Evolutionary conservation across 2,329 filamentous ascomycete genomes (phyloP).

Genomic region (Colletotrichum melonis): DNA sequence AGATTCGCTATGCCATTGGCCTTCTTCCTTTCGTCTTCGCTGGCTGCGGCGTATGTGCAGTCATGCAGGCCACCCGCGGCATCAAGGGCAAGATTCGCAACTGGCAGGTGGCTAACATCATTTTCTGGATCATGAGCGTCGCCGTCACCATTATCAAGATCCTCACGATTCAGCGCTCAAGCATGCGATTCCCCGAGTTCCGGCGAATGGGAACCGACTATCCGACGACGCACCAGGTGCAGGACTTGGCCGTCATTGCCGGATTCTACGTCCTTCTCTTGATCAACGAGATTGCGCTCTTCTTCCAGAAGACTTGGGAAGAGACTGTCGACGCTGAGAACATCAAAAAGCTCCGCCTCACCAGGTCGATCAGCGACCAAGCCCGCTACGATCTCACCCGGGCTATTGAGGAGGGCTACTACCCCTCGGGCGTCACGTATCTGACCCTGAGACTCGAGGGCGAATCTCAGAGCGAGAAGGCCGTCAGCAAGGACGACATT

Average conservation of each 20-base stretch:
- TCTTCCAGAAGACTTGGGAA: conserved; percentile 35
- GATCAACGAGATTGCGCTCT: conserved; percentile 32
- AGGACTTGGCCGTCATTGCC: conserved; percentile 38
- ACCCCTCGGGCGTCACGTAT: conserved; percentile 33
- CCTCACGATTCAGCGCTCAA: conserved; percentile 27
- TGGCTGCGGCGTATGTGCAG: conserved; percentile 35
- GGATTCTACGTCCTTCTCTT: conserved; percentile 38
- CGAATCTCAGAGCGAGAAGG: conserved; percentile 33
- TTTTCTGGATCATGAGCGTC: conserved; percentile 40
- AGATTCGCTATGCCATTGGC: conserved; percentile 36
- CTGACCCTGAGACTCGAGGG: conserved; percentile 31
- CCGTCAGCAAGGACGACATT: conserved; percentile 25
- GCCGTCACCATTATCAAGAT: conserved; percentile 40
- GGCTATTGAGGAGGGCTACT: conserved; percentile 33
- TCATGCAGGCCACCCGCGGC: conserved; percentile 37
- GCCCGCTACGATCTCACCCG: conserved; percentile 32
- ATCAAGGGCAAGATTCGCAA: conserved; percentile 32
- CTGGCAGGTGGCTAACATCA: conserved; percentile 38
- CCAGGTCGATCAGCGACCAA: conserved; percentile 32
- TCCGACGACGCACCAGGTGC: conserved; percentile 40
- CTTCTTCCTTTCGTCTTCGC: conserved; percentile 40
- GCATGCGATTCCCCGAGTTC: conserved; percentile 23
- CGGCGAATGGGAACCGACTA: conserved; percentile 36
- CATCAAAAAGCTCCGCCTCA: conserved; percentile 29
- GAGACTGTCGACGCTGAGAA: conserved; percentile 28